These are phyloP conservation scores for Ogataea corticis DNA, from an alignment of 805 yeast genomes.

Conservation along the genomic window DNA sequence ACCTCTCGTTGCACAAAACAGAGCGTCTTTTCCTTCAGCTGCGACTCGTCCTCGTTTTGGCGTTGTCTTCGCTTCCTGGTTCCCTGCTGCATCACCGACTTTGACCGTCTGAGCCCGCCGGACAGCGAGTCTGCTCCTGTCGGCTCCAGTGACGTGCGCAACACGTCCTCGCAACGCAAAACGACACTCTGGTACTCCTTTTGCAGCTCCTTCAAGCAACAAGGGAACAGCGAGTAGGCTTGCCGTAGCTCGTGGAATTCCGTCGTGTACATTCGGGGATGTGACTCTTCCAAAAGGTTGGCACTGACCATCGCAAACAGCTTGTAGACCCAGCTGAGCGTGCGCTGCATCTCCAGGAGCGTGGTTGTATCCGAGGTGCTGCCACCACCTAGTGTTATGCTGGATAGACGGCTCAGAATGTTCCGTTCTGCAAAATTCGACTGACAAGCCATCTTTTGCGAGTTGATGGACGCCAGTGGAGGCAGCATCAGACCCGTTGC, in stretches of 20 bases:
- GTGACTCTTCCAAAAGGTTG: slow-evolving; percentile 6
- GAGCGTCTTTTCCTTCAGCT: slow-evolving; percentile 6
- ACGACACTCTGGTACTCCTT: slow-evolving; percentile 11
- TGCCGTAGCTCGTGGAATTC: slow-evolving; percentile 14
- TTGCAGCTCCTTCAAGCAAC: slow-evolving; percentile 11
- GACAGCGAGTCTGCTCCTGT: not conserved
- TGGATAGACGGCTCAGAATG: slow-evolving; percentile 9
- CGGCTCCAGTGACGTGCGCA: slow-evolving; percentile 2
- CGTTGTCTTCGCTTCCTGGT: slow-evolving; percentile 13
- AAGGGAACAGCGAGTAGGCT: slow-evolving; percentile 11
- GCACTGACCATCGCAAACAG: slow-evolving; percentile 11
- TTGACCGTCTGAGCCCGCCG: slow-evolving; percentile 11
- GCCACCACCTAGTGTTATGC: slow-evolving; percentile 10
- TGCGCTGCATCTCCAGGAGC: slow-evolving; percentile 16
- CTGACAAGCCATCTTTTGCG: slow-evolving; percentile 3
- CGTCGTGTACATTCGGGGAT: slow-evolving; percentile 6
- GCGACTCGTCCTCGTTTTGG: slow-evolving; percentile 9
- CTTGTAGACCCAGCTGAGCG: slow-evolving; percentile 24
- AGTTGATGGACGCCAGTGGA: slow-evolving; percentile 13
- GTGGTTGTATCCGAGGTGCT: slow-evolving; percentile 4
- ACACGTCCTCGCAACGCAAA: slow-evolving; percentile 8
- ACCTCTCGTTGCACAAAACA: slow-evolving; percentile 15
- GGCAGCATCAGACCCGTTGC: slow-evolving; percentile 19
- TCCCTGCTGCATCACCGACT: slow-evolving; percentile 22
- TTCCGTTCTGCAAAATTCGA: slow-evolving; percentile 1